Evolutionary conservation across 2,329 filamentous ascomycete genomes (phyloP).

Genomic region (Ceratocystis eucalypticola): DNA sequence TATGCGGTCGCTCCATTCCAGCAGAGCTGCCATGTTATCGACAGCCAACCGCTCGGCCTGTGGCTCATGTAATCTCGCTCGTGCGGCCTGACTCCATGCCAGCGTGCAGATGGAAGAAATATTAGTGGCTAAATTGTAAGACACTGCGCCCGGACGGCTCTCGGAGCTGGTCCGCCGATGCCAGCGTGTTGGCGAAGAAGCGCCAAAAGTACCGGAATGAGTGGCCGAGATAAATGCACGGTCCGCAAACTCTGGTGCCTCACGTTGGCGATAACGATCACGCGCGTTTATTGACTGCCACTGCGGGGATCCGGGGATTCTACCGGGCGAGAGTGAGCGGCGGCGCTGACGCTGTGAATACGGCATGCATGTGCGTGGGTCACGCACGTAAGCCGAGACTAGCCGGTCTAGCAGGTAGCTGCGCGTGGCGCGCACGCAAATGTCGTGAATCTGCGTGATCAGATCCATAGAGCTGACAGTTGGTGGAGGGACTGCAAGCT

Average conservation of each 20-base stretch:
- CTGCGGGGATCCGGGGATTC: not conserved
- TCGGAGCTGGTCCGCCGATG: not conserved
- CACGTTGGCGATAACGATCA: conserved; percentile 8
- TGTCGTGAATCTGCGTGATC: conserved; percentile 20
- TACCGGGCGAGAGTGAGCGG: conserved; percentile 7
- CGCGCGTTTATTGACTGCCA: not conserved
- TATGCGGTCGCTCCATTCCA: conserved; percentile 23
- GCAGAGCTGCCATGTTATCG: conserved; percentile 24
- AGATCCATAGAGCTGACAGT: conserved; percentile 8
- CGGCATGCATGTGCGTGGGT: conserved; percentile 10
- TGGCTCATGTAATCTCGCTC: conserved; percentile 24
- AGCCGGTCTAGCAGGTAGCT: conserved; percentile 21
- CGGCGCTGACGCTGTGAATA: conserved; percentile 8
- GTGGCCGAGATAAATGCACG: not conserved
- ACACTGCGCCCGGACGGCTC: conserved; percentile 19
- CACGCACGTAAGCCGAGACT: conserved; percentile 21
- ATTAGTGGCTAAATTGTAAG: conserved; percentile 24
- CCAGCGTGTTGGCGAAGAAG: not conserved
- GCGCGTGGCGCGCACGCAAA: conserved; percentile 22
- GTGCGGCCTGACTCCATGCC: conserved; percentile 25
- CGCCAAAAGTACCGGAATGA: not conserved
- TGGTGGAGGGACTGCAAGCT: not conserved
- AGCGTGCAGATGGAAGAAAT: conserved; percentile 25
- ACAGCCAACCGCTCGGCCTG: conserved; percentile 24
- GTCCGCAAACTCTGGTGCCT: not conserved